These are phyloP conservation scores for Heimioporus retisporus DNA, from an alignment of 1,284 basidiomycete species.

Conservation along the genomic window DNA sequence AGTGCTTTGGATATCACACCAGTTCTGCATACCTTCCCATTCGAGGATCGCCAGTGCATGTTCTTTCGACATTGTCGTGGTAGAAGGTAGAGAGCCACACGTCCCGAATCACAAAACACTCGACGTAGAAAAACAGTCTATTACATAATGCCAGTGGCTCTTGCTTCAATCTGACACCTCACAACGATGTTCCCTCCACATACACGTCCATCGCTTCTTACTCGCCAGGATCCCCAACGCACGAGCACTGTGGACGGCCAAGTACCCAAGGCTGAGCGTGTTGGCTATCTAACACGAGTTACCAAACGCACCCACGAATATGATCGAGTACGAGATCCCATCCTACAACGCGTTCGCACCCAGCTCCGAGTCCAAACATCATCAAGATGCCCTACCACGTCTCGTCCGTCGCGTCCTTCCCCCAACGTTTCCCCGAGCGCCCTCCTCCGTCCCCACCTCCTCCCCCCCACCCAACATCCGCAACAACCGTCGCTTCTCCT, in stretches of 20 bases:
- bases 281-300: no score
- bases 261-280: no score
- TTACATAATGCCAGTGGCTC: no score
- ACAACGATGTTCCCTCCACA: no score
- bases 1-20: neutral
- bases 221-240: no score
- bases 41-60: neutral
- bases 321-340: conserved; percentile 9
- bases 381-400: conserved; percentile 24
- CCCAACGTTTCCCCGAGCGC: neutral
- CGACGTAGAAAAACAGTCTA: no score
- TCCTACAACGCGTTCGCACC: neutral
- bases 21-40: neutral
- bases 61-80: neutral
- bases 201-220: no score
- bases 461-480: conserved; percentile 41
- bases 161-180: no score
- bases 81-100: no score
- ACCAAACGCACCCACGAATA: neutral
- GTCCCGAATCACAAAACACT: no score
- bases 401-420: conserved; percentile 24
- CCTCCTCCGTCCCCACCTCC: neutral
- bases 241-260: no score
- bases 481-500: conserved; percentile 63
- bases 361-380: conserved; percentile 10